Evolutionary conservation across 169 alveolate species (phyloP).

Genomic region (Eimeria falciformis): DNA sequence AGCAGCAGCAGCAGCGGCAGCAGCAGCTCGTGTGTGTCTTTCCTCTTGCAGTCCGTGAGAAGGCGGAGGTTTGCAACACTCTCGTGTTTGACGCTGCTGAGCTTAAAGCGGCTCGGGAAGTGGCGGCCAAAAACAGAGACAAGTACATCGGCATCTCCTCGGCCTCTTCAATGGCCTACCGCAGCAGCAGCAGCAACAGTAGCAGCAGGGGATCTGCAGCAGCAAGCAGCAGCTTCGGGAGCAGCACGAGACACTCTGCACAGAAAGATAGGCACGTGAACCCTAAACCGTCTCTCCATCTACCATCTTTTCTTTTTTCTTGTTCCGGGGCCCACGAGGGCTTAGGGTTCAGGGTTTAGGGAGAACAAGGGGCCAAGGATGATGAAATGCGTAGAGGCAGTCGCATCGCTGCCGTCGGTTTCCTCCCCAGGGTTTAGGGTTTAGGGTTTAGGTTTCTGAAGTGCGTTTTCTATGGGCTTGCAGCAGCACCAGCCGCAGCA

Average conservation of each 20-base stretch:
- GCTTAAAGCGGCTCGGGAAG: constrained; percentile 65
- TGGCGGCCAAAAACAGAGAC: constrained; percentile 65
- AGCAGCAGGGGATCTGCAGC: constrained; percentile 58
- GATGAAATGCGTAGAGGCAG: background rate
- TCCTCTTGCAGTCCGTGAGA: constrained; percentile 68
- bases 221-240: constrained; percentile 36
- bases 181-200: constrained; percentile 65
- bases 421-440: background rate
- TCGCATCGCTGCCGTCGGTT: background rate
- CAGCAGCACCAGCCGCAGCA: constrained; percentile 25
- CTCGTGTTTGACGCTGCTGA: constrained; percentile 62
- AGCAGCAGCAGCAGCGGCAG: constrained; percentile 30
- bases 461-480: no score
- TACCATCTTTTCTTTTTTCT: background rate
- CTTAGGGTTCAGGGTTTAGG: background rate
- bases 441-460: constrained; percentile 9
- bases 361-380: background rate
- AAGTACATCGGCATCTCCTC: constrained; percentile 60
- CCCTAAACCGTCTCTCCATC: background rate
- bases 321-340: background rate
- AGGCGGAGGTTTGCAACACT: constrained; percentile 42
- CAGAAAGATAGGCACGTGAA: constrained; percentile 4
- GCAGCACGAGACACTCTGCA: background rate
- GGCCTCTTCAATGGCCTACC: constrained; percentile 17
- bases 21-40: background rate